A percentile compares a stretch with the other conserved stretches of the same genome.
These are phyloP conservation scores for Diaporthe vaccinii DNA, from an alignment of 2,329 filamentous ascomycete species.

Conservation along the genomic window DNA sequence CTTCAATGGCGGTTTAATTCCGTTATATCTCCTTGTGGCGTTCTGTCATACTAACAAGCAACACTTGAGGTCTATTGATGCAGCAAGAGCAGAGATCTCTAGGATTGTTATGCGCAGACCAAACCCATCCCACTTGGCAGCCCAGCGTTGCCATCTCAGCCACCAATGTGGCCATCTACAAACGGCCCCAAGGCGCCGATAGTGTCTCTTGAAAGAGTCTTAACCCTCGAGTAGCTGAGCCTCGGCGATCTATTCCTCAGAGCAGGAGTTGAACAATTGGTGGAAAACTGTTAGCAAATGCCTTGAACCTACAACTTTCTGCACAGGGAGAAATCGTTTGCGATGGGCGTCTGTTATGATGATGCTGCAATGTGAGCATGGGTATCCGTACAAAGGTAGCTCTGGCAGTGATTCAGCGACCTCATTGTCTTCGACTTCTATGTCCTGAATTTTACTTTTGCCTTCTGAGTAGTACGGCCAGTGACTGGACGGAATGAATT, in stretches of 20 bases:
- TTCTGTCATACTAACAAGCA: neutral
- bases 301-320: accelerated
- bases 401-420: neutral
- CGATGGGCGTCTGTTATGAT: neutral
- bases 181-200: neutral
- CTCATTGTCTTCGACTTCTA: neutral
- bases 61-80: neutral
- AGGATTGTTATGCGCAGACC: neutral
- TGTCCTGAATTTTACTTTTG: neutral
- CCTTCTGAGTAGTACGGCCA: neutral
- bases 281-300: neutral
- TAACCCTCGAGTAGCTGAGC: no score
- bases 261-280: neutral
- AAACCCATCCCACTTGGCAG: neutral
- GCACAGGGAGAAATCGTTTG: neutral
- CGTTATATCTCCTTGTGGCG: neutral
- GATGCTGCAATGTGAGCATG: neutral
- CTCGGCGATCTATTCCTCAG: neutral
- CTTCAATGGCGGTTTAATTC: neutral
- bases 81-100: neutral
- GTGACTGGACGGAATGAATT: neutral
- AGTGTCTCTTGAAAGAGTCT: neutral
- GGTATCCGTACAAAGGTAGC: neutral
- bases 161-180: neutral
- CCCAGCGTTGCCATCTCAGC: neutral